These are phyloP conservation scores for Knufia petricola DNA, from an alignment of 2,329 filamentous ascomycete genomes.

Conservation along the genomic window DNA sequence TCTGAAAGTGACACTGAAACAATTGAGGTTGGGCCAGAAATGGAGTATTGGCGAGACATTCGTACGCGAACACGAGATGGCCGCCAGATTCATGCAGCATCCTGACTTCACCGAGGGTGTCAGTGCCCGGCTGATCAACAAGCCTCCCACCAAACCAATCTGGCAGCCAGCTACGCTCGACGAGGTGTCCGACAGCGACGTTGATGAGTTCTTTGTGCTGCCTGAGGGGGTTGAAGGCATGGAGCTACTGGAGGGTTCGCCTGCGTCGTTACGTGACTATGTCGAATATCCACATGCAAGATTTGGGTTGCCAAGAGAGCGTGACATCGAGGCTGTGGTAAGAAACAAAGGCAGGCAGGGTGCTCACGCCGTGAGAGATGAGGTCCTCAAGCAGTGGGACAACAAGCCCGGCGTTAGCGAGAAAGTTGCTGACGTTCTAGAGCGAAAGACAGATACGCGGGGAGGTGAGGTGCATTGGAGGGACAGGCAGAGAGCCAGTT, in stretches of 20 bases:
- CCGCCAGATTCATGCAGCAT: conserved; percentile 77
- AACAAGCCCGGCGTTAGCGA: conserved; percentile 60
- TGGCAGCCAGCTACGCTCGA: conserved; percentile 69
- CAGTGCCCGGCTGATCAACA: conserved; percentile 65
- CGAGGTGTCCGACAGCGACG: conserved; percentile 50
- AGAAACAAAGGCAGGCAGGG: conserved; percentile 37
- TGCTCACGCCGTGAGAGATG: conserved; percentile 50
- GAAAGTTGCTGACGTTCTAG: conserved; percentile 59
- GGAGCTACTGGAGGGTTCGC: conserved; percentile 45
- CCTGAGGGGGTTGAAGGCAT: conserved; percentile 41
- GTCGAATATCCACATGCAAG: conserved; percentile 59
- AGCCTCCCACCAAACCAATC: conserved; percentile 53
- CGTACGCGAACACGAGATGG: conserved; percentile 74
- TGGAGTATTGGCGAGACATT: conserved; percentile 86
- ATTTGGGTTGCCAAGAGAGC: conserved; percentile 66
- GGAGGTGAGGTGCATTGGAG: conserved; percentile 28
- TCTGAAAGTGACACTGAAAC: conserved; percentile 71
- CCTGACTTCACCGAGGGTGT: conserved; percentile 90
- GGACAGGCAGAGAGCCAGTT: conserved; percentile 10
- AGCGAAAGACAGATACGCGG: conserved; percentile 49
- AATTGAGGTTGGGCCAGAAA: conserved; percentile 63
- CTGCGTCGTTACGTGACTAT: conserved; percentile 41
- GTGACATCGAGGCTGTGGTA: conserved; percentile 38
- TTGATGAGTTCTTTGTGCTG: conserved; percentile 61
- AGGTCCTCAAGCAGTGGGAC: conserved; percentile 51